Base-by-base conservation (phyloP, 345 rosid species). In the Camelina sativa region DNA sequence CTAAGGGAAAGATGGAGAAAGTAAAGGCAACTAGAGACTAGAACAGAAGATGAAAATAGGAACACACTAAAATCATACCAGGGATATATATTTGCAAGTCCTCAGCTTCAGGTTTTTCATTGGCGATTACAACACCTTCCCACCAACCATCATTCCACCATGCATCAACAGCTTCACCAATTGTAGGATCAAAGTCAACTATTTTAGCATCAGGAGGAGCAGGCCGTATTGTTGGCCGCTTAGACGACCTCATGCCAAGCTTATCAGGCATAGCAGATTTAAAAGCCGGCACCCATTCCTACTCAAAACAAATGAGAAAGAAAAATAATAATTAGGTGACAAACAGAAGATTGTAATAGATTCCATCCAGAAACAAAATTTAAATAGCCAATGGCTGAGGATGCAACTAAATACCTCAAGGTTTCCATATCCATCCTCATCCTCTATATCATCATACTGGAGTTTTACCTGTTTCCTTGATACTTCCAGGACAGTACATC, bases 111-210 rank as follows among this genome's bases (percentile, higher is more conserved):
- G 69, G 65, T 50, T 77, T 79, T 61, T 63, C 74, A 32, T 69
- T 75, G 75, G 85, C 86, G 30, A 79, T 80, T 23, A 90, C 84
- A 79, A 92, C 86, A 44, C 97, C 99, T 82, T 95, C 99, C 97
- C 99, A 95, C 99, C 98, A 95, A 68, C 99, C 99, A 89, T 95
- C 99, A 60, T 92, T 91, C 99, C 99, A 95, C 97, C 99, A 91
- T 22, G 91, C 96, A 87, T 95, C 99, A 65, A 95, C 92, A 51
- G 99, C 89, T 66, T 79, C 62, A 54, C 97, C 98, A 52, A 90
- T 51, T 62, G 65, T 80, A 58, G 74, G 72, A 66, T 80, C 67
- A 64, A 65, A 56, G 23, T 81, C 77, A 51, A 40, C 38, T 78
- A 65, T 76, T 52, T 7, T 44, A 62, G 76, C 74, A 61, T 71